phyloP scores from a whole-genome alignment of 2,329 filamentous ascomycete genomes.

The Aspergillus sergii region DNA sequence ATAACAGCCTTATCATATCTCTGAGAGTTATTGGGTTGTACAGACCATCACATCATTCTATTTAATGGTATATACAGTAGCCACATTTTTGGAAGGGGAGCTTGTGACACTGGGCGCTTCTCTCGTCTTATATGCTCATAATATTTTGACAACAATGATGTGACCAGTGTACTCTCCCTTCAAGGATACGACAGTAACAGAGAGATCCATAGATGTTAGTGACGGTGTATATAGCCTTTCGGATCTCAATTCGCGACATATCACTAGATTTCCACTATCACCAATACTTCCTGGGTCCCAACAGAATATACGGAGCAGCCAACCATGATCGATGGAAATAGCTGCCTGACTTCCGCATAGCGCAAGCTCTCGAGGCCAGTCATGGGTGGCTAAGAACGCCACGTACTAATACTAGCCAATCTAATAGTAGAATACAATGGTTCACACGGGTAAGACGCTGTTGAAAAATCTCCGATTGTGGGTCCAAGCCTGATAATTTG shows the following conservation, averaged over 20 bases:
- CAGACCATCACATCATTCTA: too few species aligned
- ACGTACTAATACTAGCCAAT: not conserved
- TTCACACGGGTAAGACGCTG: not conserved
- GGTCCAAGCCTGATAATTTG: not conserved
- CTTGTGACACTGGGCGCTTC: too few species aligned
- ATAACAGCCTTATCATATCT: too few species aligned
- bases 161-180: too few species aligned
- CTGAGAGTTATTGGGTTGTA: too few species aligned
- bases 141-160: too few species aligned
- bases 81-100: too few species aligned
- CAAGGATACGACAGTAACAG: not conserved
- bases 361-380: not conserved
- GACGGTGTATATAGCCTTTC: not conserved
- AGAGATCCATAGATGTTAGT: not conserved
- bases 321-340: not conserved
- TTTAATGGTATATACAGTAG: too few species aligned
- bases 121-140: too few species aligned
- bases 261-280: not conserved
- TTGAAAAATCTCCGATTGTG: not conserved
- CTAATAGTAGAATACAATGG: not conserved
- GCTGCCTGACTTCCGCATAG: too few species aligned
- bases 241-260: too few species aligned
- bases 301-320: not conserved
- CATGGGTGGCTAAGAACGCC: not conserved
- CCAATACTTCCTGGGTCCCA: not conserved